A percentile compares a stretch with the other conserved stretches of the same genome.
Evolutionary conservation across 768 basidiomycete genomes (phyloP).

Genomic region (Trametes meyenii): DNA sequence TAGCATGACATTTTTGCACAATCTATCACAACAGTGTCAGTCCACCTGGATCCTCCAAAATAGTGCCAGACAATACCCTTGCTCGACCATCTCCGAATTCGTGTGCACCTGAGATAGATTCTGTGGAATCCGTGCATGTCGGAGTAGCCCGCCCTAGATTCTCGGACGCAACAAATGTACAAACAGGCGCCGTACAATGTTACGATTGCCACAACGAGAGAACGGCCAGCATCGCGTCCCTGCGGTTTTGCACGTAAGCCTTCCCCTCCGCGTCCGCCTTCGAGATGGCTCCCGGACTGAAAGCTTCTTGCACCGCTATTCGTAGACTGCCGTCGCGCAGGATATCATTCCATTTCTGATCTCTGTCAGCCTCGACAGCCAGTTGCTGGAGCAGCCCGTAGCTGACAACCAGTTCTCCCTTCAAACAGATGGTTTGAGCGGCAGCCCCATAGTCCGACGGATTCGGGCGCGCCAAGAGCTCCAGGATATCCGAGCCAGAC

Average conservation of each 20-base stretch:
- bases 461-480: constrained; percentile 18
- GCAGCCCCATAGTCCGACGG: constrained; percentile 12
- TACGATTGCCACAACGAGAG: constrained; percentile 10
- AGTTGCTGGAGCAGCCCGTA: constrained; percentile 33
- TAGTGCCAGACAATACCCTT: neutral
- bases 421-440: constrained; percentile 17
- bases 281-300: constrained; percentile 1
- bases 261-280: constrained; percentile 1
- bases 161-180: neutral
- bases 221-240: constrained; percentile 11
- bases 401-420: constrained; percentile 32
- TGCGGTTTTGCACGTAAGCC: constrained; percentile 15
- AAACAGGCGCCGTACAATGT: neutral
- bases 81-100: neutral
- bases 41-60: neutral
- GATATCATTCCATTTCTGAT: constrained; percentile 27
- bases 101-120: neutral
- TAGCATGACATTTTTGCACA: constrained; percentile 12
- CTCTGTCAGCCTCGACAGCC: constrained; percentile 11
- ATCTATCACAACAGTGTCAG: constrained; percentile 16
- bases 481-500: constrained; percentile 24
- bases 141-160: neutral
- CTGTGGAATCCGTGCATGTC: neutral
- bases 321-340: constrained; percentile 24
- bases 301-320: constrained; percentile 24